A percentile compares a stretch with the other conserved stretches of the same genome.
These are phyloP conservation scores for Colletotrichum sp. DNA, from an alignment of 2,329 filamentous ascomycete species.

Conservation along the genomic window DNA sequence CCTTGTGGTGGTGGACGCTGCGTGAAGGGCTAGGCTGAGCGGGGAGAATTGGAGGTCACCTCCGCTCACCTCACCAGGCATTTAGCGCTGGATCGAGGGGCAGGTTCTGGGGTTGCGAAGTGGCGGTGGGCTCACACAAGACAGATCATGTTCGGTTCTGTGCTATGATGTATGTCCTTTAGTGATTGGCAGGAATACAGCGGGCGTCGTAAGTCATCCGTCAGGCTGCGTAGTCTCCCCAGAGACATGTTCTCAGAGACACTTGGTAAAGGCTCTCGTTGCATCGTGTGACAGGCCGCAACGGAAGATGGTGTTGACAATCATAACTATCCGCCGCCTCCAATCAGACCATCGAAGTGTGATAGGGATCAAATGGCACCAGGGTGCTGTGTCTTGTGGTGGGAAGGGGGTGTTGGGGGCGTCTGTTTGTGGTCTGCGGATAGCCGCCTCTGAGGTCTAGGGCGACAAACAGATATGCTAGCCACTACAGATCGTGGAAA, in stretches of 20 bases:
- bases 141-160: neutral
- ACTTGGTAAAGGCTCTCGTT: neutral
- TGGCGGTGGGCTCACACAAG: constrained; percentile 9
- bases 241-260: neutral
- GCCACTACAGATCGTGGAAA: neutral
- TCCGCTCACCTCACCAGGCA: constrained; percentile 4
- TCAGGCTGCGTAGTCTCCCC: neutral
- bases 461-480: neutral
- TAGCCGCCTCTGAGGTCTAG: neutral
- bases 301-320: constrained; percentile 6
- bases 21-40: neutral
- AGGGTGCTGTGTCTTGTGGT: neutral
- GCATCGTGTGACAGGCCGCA: neutral
- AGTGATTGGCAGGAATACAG: neutral
- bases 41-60: constrained; percentile 5
- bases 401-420: neutral
- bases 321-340: neutral
- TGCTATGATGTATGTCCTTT: neutral
- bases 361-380: constrained; percentile 8
- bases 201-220: neutral
- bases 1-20: neutral
- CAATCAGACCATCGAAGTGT: neutral
- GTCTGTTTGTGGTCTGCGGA: neutral
- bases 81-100: constrained; percentile 9
- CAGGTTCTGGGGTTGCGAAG: neutral